A percentile compares a stretch with the other conserved stretches of the same genome.
Evolutionary conservation across 352 stramenopile genomes (phyloP).

Genomic region (Pythium sp.): DNA sequence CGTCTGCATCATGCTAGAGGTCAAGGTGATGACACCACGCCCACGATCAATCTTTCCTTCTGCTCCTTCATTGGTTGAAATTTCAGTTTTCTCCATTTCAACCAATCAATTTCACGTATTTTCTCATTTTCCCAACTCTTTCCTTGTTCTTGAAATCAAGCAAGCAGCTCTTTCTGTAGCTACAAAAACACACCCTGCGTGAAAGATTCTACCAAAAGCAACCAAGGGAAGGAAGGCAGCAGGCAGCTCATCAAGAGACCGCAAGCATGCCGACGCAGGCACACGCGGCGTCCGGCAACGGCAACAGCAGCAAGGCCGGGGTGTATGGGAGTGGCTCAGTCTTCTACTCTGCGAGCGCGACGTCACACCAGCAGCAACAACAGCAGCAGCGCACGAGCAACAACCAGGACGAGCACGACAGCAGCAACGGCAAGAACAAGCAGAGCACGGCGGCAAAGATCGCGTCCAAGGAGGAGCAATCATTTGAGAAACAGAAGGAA

Average conservation of each 20-base stretch:
- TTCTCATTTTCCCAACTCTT: neutral
- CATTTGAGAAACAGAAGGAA: conserved; percentile 16
- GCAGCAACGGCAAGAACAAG: neutral
- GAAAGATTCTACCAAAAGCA: conserved; percentile 4
- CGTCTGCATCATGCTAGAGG: neutral
- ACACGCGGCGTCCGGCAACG: neutral
- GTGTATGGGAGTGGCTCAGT: neutral
- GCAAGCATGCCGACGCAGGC: conserved; percentile 12
- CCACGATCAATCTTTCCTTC: neutral
- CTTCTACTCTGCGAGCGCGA: neutral
- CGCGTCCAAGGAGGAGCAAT: conserved; percentile 9
- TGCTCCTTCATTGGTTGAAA: neutral
- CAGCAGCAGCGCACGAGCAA: neutral
- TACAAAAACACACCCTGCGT: neutral
- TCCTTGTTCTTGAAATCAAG: conserved; percentile 1
- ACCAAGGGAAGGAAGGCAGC: neutral
- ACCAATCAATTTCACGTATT: neutral
- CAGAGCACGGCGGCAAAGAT: conserved; percentile 2
- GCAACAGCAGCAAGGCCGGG: neutral
- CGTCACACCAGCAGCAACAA: neutral
- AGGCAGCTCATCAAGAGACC: neutral
- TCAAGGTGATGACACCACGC: conserved; percentile 3
- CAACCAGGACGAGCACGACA: conserved; percentile 15
- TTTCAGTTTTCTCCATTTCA: neutral
- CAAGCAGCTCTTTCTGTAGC: neutral